phyloP scores from a whole-genome alignment of 306 rosid genomes.

The Vigna nakashimae region DNA sequence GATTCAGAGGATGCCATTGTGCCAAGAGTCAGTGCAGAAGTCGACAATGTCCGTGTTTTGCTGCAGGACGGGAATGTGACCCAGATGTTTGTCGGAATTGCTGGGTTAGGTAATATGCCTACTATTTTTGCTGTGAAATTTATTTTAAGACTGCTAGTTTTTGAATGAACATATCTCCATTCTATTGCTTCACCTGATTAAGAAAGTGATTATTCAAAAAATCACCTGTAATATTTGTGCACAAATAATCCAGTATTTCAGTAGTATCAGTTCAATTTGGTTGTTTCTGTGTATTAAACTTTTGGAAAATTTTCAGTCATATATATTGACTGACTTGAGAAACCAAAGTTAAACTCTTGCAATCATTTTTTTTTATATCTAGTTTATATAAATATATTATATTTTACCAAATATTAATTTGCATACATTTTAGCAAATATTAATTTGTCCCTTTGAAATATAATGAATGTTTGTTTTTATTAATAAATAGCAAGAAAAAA shows the following conservation, averaged over 20 bases:
- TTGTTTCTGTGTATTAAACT: neutral
- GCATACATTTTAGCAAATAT: no score
- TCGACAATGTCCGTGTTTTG: slow-evolving; percentile 98
- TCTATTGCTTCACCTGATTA: slow-evolving; percentile 30
- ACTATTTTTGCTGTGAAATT: slow-evolving; percentile 26
- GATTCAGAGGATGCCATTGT: slow-evolving; percentile 98
- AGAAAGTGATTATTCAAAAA: slow-evolving; percentile 13
- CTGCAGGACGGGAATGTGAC: slow-evolving; percentile 98
- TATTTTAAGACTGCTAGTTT: slow-evolving; percentile 27
- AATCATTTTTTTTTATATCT: slow-evolving; percentile 13
- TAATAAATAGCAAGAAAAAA: no score
- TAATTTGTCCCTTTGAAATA: no score
- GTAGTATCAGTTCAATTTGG: slow-evolving; percentile 7
- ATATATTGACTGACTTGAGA: neutral
- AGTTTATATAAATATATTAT: slow-evolving; percentile 2
- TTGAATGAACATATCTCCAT: slow-evolving; percentile 22
- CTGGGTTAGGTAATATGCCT: slow-evolving; percentile 85
- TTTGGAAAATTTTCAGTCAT: neutral
- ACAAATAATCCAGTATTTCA: neutral
- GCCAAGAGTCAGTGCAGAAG: slow-evolving; percentile 99
- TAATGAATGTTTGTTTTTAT: no score
- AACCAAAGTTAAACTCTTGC: neutral
- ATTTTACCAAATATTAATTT: slow-evolving; percentile 22
- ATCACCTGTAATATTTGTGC: neutral
- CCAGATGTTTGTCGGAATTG: slow-evolving; percentile 98